These are phyloP conservation scores for Lentinula guzmanii DNA, from an alignment of 768 basidiomycete genomes.

Conservation along the genomic window DNA sequence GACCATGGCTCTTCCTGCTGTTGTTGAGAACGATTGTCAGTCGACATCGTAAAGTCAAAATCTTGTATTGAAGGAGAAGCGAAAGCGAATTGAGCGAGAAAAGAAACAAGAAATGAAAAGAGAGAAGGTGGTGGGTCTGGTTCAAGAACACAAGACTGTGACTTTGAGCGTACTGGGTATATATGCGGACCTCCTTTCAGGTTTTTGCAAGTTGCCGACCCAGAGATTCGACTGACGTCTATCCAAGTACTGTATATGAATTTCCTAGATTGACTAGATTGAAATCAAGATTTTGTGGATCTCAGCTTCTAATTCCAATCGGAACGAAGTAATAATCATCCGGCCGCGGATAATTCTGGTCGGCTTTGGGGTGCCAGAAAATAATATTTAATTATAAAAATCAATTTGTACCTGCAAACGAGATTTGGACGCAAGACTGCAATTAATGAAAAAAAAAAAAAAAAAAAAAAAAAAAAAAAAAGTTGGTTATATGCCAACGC, in stretches of 20 bases:
- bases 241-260: not conserved
- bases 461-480: no score
- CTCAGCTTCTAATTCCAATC: not conserved
- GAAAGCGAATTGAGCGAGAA: not conserved
- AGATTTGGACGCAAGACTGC: no score
- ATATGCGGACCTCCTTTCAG: not conserved
- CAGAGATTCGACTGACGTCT: not conserved
- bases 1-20: not conserved
- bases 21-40: not conserved
- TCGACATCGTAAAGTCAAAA: not conserved
- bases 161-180: not conserved
- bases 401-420: no score
- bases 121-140: not conserved
- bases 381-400: no score
- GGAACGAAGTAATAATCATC: not conserved
- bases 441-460: no score
- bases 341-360: not conserved
- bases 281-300: not conserved
- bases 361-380: not conserved
- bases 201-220: not conserved
- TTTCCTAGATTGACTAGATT: not conserved
- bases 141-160: no score
- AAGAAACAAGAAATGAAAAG: not conserved
- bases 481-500: not conserved
- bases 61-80: not conserved